A percentile compares a stretch with the other conserved stretches of the same genome.
Evolutionary conservation across 345 rosid species (phyloP).

Genomic region (Eucalyptus coolabah): DNA sequence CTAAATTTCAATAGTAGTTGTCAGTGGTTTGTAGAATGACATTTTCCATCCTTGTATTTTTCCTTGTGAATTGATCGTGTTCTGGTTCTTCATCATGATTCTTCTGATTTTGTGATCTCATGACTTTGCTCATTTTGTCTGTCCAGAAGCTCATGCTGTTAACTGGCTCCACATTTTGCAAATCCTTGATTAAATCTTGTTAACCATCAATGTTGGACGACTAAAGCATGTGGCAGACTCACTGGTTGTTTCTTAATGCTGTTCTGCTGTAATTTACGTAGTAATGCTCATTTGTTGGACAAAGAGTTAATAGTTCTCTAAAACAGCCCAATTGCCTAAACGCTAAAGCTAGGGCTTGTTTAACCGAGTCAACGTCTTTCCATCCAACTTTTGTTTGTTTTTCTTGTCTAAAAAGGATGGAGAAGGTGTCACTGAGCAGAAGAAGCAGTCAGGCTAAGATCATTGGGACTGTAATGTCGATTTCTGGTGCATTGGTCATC

Average conservation of each 20-base stretch:
- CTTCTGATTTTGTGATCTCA: background rate
- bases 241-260: background rate
- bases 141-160: background rate
- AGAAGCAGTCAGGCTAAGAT: constrained; percentile 26
- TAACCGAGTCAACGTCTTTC: background rate
- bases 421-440: constrained; percentile 10
- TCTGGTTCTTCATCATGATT: background rate
- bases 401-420: constrained; percentile 11
- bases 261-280: background rate
- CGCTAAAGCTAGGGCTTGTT: background rate
- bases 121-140: background rate
- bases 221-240: background rate
- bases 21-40: background rate
- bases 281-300: background rate
- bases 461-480: constrained; percentile 25
- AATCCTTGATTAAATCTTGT: background rate
- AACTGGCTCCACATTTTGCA: background rate
- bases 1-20: background rate
- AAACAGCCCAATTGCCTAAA: background rate
- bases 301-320: background rate
- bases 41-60: background rate
- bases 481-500: constrained; percentile 30
- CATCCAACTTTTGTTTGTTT: background rate
- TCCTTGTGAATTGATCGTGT: background rate
- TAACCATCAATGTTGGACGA: background rate